phyloP scores from a whole-genome alignment of 257 asterid species.

The Solanum microdontum region DNA sequence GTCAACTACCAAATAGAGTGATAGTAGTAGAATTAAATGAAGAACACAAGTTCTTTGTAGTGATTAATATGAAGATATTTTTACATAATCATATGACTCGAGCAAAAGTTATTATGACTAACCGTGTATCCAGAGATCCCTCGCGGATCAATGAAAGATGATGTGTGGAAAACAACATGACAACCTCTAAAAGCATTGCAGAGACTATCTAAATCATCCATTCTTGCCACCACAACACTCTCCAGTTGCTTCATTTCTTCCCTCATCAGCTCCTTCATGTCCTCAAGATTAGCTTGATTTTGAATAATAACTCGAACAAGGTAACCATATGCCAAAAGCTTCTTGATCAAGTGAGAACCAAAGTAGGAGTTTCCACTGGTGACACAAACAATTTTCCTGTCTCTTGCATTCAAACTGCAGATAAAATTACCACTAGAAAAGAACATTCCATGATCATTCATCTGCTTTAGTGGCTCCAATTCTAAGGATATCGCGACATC shows the following conservation, averaged over 20 bases:
- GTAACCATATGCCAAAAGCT: constrained; percentile 16
- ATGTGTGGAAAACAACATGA: constrained; percentile 28
- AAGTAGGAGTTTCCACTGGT: constrained; percentile 23
- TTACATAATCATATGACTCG: background rate
- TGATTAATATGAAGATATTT: background rate
- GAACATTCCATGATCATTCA: background rate
- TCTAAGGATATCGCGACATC: background rate
- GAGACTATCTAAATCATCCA: constrained; percentile 14
- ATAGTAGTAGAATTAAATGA: background rate
- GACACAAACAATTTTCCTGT: constrained; percentile 16
- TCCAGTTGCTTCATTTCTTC: constrained; percentile 20
- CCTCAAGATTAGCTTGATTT: constrained; percentile 13
- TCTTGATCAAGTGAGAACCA: constrained; percentile 21
- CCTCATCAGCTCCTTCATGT: constrained; percentile 15
- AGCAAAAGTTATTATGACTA: background rate
- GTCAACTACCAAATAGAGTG: background rate
- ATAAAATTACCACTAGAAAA: background rate
- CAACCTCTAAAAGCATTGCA: constrained; percentile 20
- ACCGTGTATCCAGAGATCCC: constrained; percentile 29
- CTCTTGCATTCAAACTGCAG: constrained; percentile 5
- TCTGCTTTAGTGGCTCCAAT: background rate
- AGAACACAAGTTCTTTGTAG: background rate
- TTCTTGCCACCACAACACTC: constrained; percentile 17
- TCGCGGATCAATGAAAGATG: constrained; percentile 23
- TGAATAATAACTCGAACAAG: constrained; percentile 23